phyloP scores from a whole-genome alignment of 208 protist genomes.

The Lotmaria passim region DNA sequence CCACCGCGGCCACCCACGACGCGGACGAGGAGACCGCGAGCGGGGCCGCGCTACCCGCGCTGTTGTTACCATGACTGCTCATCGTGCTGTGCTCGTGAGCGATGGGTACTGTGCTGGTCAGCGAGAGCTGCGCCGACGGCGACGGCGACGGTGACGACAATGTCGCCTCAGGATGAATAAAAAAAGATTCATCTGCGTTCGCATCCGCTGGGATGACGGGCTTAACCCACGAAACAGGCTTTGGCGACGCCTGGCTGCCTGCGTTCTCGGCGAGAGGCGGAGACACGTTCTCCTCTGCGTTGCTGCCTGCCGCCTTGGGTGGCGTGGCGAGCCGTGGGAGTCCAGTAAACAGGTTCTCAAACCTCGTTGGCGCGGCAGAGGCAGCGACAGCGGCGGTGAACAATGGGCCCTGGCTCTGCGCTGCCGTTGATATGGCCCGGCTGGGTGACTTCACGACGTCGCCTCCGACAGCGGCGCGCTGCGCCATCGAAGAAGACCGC shows the following conservation, averaged over 20 bases:
- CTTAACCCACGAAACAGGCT: background rate
- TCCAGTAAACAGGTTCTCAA: background rate
- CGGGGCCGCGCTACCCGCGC: background rate
- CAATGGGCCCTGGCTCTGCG: background rate
- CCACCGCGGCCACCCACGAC: background rate
- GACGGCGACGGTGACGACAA: background rate
- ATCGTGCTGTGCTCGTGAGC: background rate
- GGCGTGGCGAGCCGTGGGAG: background rate
- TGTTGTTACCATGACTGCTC: background rate
- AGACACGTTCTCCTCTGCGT: background rate
- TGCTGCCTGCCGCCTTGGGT: background rate
- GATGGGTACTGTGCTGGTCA: background rate
- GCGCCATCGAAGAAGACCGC: background rate
- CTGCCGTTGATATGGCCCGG: background rate
- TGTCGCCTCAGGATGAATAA: background rate
- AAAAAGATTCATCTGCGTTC: background rate
- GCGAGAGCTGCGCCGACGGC: background rate
- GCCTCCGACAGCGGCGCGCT: background rate
- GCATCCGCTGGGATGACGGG: constrained; percentile 5
- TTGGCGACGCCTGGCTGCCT: background rate
- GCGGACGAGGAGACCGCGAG: background rate
- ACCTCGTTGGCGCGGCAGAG: background rate
- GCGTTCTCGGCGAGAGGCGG: too few relatives aligned
- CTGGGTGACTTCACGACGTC: background rate
- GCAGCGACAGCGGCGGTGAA: background rate